These are phyloP conservation scores for Hypomyces rosellus DNA, from an alignment of 2,329 filamentous ascomycete genomes.

Conservation along the genomic window DNA sequence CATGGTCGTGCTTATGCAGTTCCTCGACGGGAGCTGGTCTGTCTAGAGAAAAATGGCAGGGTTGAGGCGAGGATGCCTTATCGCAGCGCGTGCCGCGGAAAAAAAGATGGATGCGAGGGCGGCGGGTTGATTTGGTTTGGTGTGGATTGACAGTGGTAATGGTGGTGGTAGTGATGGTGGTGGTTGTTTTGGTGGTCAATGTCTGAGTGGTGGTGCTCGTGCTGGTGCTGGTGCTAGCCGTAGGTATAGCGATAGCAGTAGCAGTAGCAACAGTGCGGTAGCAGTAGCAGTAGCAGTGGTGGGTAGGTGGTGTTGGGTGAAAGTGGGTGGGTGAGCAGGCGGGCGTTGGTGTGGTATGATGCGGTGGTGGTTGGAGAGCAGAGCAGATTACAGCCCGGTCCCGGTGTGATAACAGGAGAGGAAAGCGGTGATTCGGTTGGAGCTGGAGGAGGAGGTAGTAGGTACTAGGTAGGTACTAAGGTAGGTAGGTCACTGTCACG, in stretches of 20 bases:
- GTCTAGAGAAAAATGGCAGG: slow-evolving; percentile 7
- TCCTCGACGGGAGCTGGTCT: slow-evolving; percentile 31
- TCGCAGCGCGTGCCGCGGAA: slow-evolving; percentile 19
- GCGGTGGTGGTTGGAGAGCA: not conserved
- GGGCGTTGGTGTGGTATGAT: not conserved
- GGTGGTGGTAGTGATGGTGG: too few species aligned
- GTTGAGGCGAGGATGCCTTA: slow-evolving; percentile 13
- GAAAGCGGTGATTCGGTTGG: too few species aligned
- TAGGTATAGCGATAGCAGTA: not conserved
- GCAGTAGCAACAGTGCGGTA: slow-evolving; percentile 9
- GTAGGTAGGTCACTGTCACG: too few species aligned
- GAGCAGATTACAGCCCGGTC: not conserved
- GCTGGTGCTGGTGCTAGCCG: slow-evolving; percentile 4
- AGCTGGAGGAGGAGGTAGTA: too few species aligned
- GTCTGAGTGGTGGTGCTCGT: slow-evolving; percentile 6
- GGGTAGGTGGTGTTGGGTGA: not conserved
- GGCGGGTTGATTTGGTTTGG: slow-evolving; percentile 7
- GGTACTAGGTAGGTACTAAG: too few species aligned
- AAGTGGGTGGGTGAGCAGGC: not conserved
- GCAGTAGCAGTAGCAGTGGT: not conserved
- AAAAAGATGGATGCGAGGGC: slow-evolving; percentile 10
- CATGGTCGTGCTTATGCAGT: slow-evolving; percentile 36
- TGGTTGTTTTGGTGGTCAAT: slow-evolving; percentile 8
- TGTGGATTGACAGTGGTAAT: slow-evolving; percentile 7
- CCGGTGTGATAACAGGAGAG: too few species aligned